Conservation (phyloP, 306 rosid species). For the Rosa lucieae region DNA sequence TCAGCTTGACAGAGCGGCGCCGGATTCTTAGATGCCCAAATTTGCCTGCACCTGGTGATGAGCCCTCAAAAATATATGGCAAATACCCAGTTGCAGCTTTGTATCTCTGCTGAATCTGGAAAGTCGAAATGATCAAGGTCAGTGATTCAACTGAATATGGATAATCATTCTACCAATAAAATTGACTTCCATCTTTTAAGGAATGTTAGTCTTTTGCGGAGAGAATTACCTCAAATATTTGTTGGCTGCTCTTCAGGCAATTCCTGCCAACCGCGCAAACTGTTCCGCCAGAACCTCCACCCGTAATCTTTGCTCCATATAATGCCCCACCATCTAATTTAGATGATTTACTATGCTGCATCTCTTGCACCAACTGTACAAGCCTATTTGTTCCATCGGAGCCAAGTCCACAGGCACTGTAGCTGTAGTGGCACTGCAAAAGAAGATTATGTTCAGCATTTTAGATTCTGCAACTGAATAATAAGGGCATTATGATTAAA, state of each 20-base stretch:
- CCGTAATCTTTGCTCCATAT: conserved; percentile 88
- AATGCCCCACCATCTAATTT: conserved; percentile 65
- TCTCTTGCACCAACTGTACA: conserved; percentile 75
- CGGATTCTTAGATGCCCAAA: conserved; percentile 71
- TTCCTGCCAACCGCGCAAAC: conserved; percentile 84
- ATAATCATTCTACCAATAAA: background rate
- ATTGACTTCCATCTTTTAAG: background rate
- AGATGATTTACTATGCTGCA: conserved; percentile 61
- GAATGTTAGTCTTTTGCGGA: background rate
- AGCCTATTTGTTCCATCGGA: conserved; percentile 93
- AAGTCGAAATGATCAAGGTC: conserved; percentile 11
- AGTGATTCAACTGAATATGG: background rate
- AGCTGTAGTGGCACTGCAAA: conserved; percentile 91
- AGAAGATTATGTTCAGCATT: conserved; percentile 2
- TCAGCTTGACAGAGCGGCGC: conserved; percentile 33
- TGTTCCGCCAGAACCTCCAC: conserved; percentile 97
- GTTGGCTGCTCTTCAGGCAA: conserved; percentile 69
- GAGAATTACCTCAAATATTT: conserved; percentile 64
- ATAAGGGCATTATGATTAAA: background rate
- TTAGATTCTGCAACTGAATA: background rate
- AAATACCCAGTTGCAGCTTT: conserved; percentile 73
- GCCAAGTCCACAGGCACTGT: conserved; percentile 84
- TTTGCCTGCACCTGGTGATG: conserved; percentile 91
- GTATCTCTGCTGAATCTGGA: conserved; percentile 84
- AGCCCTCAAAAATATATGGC: conserved; percentile 86